Evolutionary conservation across 225 moss, liverwort and hornwort genomes (phyloP).

Genomic region (Polytrichum commune): DNA sequence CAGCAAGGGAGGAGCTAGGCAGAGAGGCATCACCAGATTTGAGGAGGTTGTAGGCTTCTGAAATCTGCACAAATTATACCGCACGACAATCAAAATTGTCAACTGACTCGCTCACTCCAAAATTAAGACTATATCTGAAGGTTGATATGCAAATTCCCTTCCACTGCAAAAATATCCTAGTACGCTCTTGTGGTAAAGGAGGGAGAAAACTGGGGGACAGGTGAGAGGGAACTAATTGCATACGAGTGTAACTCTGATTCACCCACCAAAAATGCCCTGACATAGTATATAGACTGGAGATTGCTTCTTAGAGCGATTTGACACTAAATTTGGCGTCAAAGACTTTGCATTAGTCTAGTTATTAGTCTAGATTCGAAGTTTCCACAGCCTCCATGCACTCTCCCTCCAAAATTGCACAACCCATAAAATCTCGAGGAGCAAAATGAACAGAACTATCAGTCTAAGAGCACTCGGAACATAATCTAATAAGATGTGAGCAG

Average conservation of each 20-base stretch:
- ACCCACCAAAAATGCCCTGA: no score
- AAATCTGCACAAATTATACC: conserved; percentile 28
- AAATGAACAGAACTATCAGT: not conserved
- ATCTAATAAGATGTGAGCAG: not conserved
- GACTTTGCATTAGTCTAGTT: not conserved
- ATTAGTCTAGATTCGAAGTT: not conserved
- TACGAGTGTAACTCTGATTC: no score
- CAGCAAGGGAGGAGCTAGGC: not conserved
- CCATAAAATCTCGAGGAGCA: no score
- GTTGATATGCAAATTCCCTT: not conserved
- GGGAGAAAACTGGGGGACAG: not conserved
- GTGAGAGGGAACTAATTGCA: no score
- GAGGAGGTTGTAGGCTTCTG: conserved; percentile 50
- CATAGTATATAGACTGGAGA: no score
- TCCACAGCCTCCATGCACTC: no score
- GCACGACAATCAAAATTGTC: no score
- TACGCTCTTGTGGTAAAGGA: not conserved
- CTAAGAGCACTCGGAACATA: not conserved
- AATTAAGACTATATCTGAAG: not conserved
- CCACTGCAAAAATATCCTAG: not conserved
- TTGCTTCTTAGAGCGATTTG: no score
- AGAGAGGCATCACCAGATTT: conserved; percentile 35
- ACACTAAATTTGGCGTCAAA: no score
- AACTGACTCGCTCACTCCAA: no score
- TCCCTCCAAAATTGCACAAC: no score